These are phyloP conservation scores for Thalassiosira hispida DNA, from an alignment of 352 stramenopile species.

Conservation along the genomic window DNA sequence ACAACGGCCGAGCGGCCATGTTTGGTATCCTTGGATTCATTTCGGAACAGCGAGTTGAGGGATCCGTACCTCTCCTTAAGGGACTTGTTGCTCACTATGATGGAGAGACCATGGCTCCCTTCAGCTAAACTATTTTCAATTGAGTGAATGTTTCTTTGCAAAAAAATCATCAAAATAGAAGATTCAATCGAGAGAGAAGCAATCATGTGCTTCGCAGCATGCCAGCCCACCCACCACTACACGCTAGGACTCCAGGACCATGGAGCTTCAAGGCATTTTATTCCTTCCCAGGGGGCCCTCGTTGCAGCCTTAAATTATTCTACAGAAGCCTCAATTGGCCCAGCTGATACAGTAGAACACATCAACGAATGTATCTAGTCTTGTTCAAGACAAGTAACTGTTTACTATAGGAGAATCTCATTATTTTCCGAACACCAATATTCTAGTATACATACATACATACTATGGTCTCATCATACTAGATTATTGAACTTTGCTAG, in stretches of 20 bases:
- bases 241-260: too few relatives aligned
- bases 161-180: background rate
- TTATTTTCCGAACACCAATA: conserved; percentile 9
- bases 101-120: conserved; percentile 58
- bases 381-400: conserved; percentile 20
- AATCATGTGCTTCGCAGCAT: background rate
- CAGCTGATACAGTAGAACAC: conserved; percentile 2
- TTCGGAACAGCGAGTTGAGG: conserved; percentile 58
- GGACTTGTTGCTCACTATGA: conserved; percentile 56
- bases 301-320: conserved; percentile 4
- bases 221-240: background rate
- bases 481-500: too few relatives aligned
- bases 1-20: conserved; percentile 81
- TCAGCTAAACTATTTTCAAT: conserved; percentile 7
- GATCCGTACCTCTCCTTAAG: conserved; percentile 60
- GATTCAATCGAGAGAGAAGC: conserved; percentile 8
- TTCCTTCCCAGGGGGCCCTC: background rate
- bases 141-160: background rate
- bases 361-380: background rate
- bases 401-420: conserved; percentile 30
- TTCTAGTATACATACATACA: too few relatives aligned
- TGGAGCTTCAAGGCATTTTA: too few relatives aligned
- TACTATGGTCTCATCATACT: too few relatives aligned
- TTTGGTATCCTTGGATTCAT: conserved; percentile 71
- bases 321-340: background rate